These are phyloP conservation scores for Diplodia corticola DNA, from an alignment of 2,329 filamentous ascomycete species.

Conservation along the genomic window DNA sequence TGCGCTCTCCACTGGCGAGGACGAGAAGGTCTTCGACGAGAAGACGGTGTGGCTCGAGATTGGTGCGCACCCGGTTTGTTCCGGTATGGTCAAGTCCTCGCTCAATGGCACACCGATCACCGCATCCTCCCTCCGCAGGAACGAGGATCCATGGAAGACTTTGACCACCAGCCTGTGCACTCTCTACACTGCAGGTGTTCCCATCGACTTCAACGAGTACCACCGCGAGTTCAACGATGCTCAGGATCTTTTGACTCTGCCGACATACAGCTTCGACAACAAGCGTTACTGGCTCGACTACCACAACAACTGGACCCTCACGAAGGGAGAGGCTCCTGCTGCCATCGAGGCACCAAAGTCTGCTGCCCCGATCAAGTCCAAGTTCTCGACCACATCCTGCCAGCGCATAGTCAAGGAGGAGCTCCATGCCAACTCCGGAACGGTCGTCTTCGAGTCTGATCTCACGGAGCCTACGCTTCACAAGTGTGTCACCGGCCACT, in stretches of 20 bases:
- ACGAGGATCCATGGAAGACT: constrained; percentile 65
- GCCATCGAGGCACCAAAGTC: constrained; percentile 40
- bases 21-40: constrained; percentile 61
- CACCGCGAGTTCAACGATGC: constrained; percentile 61
- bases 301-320: constrained; percentile 69
- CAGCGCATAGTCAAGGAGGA: constrained; percentile 65
- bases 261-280: constrained; percentile 67
- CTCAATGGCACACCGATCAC: constrained; percentile 57
- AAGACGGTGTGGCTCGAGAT: constrained; percentile 72
- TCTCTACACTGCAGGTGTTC: constrained; percentile 62
- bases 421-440: constrained; percentile 59
- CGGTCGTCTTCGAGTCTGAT: constrained; percentile 65
- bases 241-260: constrained; percentile 63
- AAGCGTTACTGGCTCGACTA: constrained; percentile 75
- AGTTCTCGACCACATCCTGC: constrained; percentile 65
- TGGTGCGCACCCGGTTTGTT: constrained; percentile 71
- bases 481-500: constrained; percentile 63
- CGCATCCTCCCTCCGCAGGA: constrained; percentile 62
- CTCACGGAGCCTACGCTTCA: constrained; percentile 64
- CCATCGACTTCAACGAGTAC: constrained; percentile 70
- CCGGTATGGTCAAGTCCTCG: constrained; percentile 66
- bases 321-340: constrained; percentile 61
- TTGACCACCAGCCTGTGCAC: constrained; percentile 58
- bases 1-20: constrained; percentile 60
- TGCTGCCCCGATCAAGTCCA: constrained; percentile 50